Evolutionary conservation across 768 basidiomycete genomes (phyloP).

Genomic region (Boletus barrowsii): DNA sequence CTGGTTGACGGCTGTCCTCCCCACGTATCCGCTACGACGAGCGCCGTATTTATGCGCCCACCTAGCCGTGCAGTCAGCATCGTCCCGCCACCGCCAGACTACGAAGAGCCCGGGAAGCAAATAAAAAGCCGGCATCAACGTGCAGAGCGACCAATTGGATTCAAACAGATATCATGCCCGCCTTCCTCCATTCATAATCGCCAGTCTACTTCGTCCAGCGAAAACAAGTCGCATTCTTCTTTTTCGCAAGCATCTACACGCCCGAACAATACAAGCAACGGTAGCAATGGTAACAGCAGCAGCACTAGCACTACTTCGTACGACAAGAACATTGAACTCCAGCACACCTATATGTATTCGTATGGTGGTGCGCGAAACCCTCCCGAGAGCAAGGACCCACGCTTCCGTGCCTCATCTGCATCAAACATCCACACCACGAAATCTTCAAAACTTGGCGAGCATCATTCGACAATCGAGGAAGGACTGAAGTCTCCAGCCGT

Average conservation of each 20-base stretch:
- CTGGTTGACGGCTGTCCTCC: background rate
- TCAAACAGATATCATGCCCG: background rate
- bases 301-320: constrained; percentile 19
- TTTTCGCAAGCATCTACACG: constrained; percentile 19
- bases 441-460: constrained; percentile 11
- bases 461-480: constrained; percentile 24
- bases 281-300: constrained; percentile 20
- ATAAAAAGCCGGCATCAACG: constrained; percentile 10
- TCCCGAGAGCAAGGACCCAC: constrained; percentile 1
- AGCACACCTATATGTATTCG: constrained; percentile 24
- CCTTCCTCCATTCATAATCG: constrained; percentile 5
- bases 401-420: constrained; percentile 10
- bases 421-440: constrained; percentile 12
- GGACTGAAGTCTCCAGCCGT: constrained; percentile 48
- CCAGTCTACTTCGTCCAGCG: constrained; percentile 3
- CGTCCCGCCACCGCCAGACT: constrained; percentile 25
- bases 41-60: constrained; percentile 17
- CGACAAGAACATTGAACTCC: constrained; percentile 13
- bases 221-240: constrained; percentile 8
- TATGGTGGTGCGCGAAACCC: constrained; percentile 13
- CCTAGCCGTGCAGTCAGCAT: constrained; percentile 31
- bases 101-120: constrained; percentile 16
- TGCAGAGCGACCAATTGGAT: constrained; percentile 1
- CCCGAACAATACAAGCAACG: constrained; percentile 22
- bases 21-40: background rate